These are phyloP conservation scores for Penstemon eatonii DNA, from an alignment of 257 asterid genomes.

Conservation along the genomic window DNA sequence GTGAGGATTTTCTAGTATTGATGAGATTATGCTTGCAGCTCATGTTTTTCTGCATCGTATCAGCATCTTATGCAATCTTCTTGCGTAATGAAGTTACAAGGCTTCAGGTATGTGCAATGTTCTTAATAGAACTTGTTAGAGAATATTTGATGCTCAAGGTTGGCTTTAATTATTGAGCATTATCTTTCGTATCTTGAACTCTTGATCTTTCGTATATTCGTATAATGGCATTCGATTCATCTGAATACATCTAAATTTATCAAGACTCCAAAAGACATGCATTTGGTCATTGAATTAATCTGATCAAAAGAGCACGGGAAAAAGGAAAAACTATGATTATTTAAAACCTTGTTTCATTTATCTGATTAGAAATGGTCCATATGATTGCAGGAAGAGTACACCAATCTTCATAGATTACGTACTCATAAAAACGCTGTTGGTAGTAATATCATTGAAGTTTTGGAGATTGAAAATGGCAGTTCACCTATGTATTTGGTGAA, in stretches of 20 bases:
- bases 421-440: slow-evolving; percentile 34
- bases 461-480: slow-evolving; percentile 43
- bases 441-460: slow-evolving; percentile 32
- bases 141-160: too few species aligned
- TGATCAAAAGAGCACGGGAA: slow-evolving; percentile 9
- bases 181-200: too few species aligned
- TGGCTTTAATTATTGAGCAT: too few species aligned
- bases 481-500: slow-evolving; percentile 41
- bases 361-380: slow-evolving; percentile 28
- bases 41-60: slow-evolving; percentile 42
- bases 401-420: slow-evolving; percentile 51
- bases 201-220: too few species aligned
- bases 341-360: slow-evolving; percentile 15
- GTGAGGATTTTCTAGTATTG: slow-evolving; percentile 18
- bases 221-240: too few species aligned
- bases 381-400: slow-evolving; percentile 68
- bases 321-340: not conserved
- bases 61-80: slow-evolving; percentile 46
- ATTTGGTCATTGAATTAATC: slow-evolving; percentile 8
- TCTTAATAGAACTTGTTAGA: slow-evolving; percentile 4
- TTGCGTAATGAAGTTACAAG: slow-evolving; percentile 56
- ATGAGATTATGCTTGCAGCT: slow-evolving; percentile 54
- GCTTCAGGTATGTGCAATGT: slow-evolving; percentile 71
- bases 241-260: too few species aligned
- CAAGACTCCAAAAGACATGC: not conserved